These are phyloP conservation scores for Nicotiana knightiana DNA, from an alignment of 257 asterid genomes.

Conservation along the genomic window DNA sequence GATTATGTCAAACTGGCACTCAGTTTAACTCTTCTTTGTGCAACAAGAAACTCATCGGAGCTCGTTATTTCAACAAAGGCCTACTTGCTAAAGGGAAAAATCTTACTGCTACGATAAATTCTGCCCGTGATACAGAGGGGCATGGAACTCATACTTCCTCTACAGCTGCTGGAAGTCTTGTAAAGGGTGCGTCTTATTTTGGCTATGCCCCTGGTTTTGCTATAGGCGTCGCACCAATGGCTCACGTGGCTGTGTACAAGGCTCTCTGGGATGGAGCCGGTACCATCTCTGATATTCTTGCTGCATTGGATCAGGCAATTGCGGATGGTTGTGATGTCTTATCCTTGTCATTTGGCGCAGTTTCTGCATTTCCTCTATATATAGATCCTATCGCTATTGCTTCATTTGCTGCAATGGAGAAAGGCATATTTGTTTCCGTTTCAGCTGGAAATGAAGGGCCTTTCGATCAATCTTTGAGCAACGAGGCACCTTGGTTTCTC, in stretches of 20 bases:
- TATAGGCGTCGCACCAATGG: slow-evolving; percentile 50
- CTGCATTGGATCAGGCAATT: slow-evolving; percentile 65
- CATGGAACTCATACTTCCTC: slow-evolving; percentile 74
- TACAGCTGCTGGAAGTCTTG: slow-evolving; percentile 51
- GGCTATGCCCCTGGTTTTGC: slow-evolving; percentile 66
- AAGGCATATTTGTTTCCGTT: slow-evolving; percentile 40
- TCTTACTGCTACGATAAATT: slow-evolving; percentile 47
- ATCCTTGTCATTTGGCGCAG: slow-evolving; percentile 50
- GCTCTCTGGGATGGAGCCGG: slow-evolving; percentile 51
- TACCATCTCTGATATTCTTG: slow-evolving; percentile 38
- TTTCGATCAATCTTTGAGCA: slow-evolving; percentile 24
- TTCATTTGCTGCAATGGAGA: too few relatives aligned
- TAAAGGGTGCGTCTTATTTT: slow-evolving; percentile 38
- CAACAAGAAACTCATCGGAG: slow-evolving; percentile 23
- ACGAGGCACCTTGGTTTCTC: slow-evolving; percentile 67
- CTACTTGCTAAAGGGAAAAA: slow-evolving; percentile 30
- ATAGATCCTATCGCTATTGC: slow-evolving; percentile 37
- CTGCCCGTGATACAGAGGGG: slow-evolving; percentile 53
- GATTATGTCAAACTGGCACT: slow-evolving; percentile 49
- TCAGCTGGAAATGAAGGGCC: slow-evolving; percentile 70
- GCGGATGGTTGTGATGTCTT: slow-evolving; percentile 50
- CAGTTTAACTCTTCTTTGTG: slow-evolving; percentile 47
- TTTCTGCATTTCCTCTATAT: slow-evolving; percentile 24
- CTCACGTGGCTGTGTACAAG: slow-evolving; percentile 57
- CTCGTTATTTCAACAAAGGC: slow-evolving; percentile 55